Base-by-base conservation (phyloP, 192 early-diverging fungal genomes). In the Geranomyces variabilis region DNA sequence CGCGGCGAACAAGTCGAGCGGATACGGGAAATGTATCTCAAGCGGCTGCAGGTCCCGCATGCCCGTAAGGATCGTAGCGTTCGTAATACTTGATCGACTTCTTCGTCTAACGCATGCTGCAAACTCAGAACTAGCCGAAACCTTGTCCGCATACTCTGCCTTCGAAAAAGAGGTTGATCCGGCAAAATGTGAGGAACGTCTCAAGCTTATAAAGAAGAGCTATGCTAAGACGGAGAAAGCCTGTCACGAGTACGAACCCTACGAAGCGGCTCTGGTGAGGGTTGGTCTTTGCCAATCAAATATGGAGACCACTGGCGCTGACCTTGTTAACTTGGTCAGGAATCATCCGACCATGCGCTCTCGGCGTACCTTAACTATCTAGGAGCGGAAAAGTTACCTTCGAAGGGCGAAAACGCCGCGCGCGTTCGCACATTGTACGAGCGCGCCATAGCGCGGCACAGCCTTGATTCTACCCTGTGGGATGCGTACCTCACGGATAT, bases 401-500 rank as follows among this genome's bases (percentile, higher is more conserved):
- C 43, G 30, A 51, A 64, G 13, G 44, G 49, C 53, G 84, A 78
- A 13, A 41, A 41, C 10, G 45, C 58, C 33, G 74, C 67, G 30
- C 67, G 69, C 30, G 74, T 87, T 14, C 75, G 84, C 47, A 82
- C 73, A 3, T 56, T 93, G 49, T 93, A 82, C 53, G 92, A 93
- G 67, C 71, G 90, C n/a, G 88, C 87, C 1, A 58, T 92, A 45
- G 74, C 80, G 0, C 53, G 83, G 1, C 84, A 91, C 69, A 92
- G 84, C 58, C 70, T 87, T 3, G 86, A 88, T 15, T 70, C 80
- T n/a, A 44, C 59, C 0, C 58, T 91, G 4, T 93, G 92, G 92
- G 86, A 88, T 31, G 78, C 83, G 56, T 93, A 90, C 74, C 67
- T 90, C n/a, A 31, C 77, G 10, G 88, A 83, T 55, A 63, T 91